Percentiles rank a stretch among this genome's conserved stretches.
Conservation (phyloP, 192 early-diverging fungal genomes). For the Backusella liffmaniae region DNA sequence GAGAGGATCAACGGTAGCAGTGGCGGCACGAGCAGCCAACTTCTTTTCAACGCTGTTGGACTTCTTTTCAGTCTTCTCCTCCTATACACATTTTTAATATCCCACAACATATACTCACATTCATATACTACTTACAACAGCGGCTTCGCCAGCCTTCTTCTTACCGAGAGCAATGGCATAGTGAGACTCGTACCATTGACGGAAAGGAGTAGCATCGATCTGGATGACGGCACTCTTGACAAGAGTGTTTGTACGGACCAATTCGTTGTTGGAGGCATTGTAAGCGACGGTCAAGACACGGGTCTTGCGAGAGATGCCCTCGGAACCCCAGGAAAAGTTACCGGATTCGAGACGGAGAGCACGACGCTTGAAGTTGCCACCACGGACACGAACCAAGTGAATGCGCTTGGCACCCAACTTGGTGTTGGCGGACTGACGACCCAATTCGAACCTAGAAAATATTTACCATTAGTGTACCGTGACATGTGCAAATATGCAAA, state of each 20-base stretch:
- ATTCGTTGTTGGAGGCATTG: constrained; percentile 99
- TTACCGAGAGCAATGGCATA: constrained; percentile 90
- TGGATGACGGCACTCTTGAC: constrained; percentile 98
- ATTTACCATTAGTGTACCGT: neutral
- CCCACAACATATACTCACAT: too few species aligned
- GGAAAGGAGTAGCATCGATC: constrained; percentile 99
- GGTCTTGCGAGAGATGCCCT: constrained; percentile 93
- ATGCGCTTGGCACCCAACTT: constrained; percentile 97
- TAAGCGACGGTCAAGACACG: constrained; percentile 95
- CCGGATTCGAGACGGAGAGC: constrained; percentile 96
- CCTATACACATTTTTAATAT: too few species aligned
- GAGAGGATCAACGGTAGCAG: constrained; percentile 80
- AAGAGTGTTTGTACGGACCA: constrained; percentile 99
- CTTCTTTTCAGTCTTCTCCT: constrained; percentile 62
- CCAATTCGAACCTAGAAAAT: constrained; percentile 81
- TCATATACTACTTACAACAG: constrained; percentile 27
- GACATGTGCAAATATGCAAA: too few species aligned
- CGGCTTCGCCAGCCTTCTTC: constrained; percentile 54
- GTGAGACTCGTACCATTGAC: constrained; percentile 99
- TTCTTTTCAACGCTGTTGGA: constrained; percentile 93
- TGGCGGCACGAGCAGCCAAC: constrained; percentile 80
- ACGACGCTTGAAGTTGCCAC: constrained; percentile 98
- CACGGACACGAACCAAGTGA: constrained; percentile 94
- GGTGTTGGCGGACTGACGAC: constrained; percentile 98
- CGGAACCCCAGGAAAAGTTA: constrained; percentile 98